Percentiles rank a stretch among this genome's conserved stretches.
These are phyloP conservation scores for Fusarium burgessii DNA, from an alignment of 2,329 filamentous ascomycete species.

Conservation along the genomic window DNA sequence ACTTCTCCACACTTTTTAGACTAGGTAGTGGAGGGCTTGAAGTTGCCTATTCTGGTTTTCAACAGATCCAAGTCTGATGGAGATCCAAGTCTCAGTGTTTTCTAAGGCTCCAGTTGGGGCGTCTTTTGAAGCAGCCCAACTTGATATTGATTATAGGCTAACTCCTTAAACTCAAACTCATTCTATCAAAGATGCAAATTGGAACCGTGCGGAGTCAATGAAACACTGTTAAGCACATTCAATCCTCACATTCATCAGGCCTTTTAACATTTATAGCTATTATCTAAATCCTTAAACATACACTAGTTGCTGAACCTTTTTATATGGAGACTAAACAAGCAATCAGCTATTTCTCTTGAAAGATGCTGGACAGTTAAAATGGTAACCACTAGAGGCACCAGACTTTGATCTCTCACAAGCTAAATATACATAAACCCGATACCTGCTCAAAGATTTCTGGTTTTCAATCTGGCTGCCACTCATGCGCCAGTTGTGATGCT, in stretches of 20 bases:
- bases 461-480: constrained; percentile 46
- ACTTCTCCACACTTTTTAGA: neutral
- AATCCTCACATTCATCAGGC: too few species aligned
- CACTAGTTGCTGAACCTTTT: neutral
- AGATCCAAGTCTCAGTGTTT: neutral
- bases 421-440: neutral
- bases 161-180: neutral
- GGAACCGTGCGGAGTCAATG: neutral
- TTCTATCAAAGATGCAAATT: neutral
- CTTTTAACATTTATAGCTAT: too few species aligned
- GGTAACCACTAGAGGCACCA: neutral
- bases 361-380: neutral
- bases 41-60: constrained; percentile 11
- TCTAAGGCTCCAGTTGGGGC: neutral
- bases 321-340: neutral
- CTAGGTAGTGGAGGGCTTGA: constrained; percentile 1
- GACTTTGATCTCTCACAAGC: too few species aligned
- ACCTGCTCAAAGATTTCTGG: neutral
- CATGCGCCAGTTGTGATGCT: constrained; percentile 42
- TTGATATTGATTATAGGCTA: neutral
- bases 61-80: neutral
- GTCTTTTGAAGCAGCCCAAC: neutral
- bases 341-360: too few species aligned
- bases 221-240: too few species aligned
- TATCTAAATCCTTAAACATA: neutral